phyloP scores from a whole-genome alignment of 805 yeast genomes.

The Starmerella floricola region DNA sequence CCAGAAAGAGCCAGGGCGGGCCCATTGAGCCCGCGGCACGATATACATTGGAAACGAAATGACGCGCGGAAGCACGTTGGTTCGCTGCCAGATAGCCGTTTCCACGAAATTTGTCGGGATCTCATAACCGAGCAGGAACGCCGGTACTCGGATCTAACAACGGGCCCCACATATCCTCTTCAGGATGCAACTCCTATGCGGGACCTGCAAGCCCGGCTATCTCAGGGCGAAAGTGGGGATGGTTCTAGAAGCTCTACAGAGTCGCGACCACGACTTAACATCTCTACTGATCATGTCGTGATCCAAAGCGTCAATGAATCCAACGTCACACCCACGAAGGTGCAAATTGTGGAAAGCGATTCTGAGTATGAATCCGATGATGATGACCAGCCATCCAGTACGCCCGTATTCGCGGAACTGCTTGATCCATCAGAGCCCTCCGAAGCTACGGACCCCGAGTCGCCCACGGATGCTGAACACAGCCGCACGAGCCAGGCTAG shows the following conservation, averaged over 20 bases:
- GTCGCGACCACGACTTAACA: background rate
- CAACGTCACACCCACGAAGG: conserved; percentile 71
- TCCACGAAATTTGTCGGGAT: conserved; percentile 83
- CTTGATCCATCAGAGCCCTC: background rate
- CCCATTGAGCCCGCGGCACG: conserved; percentile 53
- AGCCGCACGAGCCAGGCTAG: too few relatives aligned
- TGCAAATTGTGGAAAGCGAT: conserved; percentile 77
- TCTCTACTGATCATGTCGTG: conserved; percentile 1
- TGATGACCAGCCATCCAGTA: background rate
- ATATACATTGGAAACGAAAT: conserved; percentile 85
- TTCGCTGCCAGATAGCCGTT: conserved; percentile 65
- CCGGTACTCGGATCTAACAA: conserved; percentile 41
- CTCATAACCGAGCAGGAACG: conserved; percentile 78
- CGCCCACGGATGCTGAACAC: too few relatives aligned
- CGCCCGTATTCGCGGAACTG: background rate
- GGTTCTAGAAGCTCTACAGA: background rate
- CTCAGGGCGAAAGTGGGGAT: background rate
- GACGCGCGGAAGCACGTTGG: conserved; percentile 90
- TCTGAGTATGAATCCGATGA: conserved; percentile 11
- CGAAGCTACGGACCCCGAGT: too few relatives aligned
- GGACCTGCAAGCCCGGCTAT: background rate
- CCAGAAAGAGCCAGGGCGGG: conserved; percentile 32
- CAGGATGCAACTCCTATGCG: conserved; percentile 13
- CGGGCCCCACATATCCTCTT: conserved; percentile 15
- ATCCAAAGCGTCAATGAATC: conserved; percentile 32